A percentile compares a stretch with the other conserved stretches of the same genome.
phyloP scores from a whole-genome alignment of 2,329 filamentous ascomycete species.

The Talaromyces sp. region DNA sequence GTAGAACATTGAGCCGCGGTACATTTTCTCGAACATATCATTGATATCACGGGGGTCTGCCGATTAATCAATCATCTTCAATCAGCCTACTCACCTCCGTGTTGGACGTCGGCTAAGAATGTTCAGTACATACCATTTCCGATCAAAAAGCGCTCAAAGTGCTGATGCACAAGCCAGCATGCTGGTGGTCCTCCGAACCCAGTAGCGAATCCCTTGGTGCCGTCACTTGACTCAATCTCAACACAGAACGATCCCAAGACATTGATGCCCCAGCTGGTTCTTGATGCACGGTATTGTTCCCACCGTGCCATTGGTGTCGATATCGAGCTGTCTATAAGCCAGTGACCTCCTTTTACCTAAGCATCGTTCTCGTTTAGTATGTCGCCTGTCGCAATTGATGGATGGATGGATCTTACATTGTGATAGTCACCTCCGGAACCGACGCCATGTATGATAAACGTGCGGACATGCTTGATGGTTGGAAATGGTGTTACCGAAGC shows the following conservation, averaged over 20 bases:
- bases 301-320: slow-evolving; percentile 88
- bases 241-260: slow-evolving; percentile 88
- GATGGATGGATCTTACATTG: slow-evolving; percentile 62
- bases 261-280: slow-evolving; percentile 94
- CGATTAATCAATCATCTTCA: neutral
- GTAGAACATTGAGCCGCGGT: slow-evolving; percentile 93
- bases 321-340: slow-evolving; percentile 88
- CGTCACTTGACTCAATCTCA: slow-evolving; percentile 82
- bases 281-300: slow-evolving; percentile 78
- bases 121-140: slow-evolving; percentile 54
- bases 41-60: slow-evolving; percentile 87
- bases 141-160: slow-evolving; percentile 87
- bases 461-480: slow-evolving; percentile 42
- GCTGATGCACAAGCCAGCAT: slow-evolving; percentile 89
- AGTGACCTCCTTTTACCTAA: slow-evolving; percentile 51
- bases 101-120: neutral
- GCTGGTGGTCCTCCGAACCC: slow-evolving; percentile 90
- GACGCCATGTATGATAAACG: slow-evolving; percentile 44
- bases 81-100: slow-evolving; percentile 14
- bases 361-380: neutral
- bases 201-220: slow-evolving; percentile 89
- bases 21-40: slow-evolving; percentile 93
- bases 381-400: neutral
- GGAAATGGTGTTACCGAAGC: slow-evolving; percentile 33
- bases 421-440: slow-evolving; percentile 62